phyloP scores from a whole-genome alignment of 768 basidiomycete species.

The Chlorophyllum brunneum region DNA sequence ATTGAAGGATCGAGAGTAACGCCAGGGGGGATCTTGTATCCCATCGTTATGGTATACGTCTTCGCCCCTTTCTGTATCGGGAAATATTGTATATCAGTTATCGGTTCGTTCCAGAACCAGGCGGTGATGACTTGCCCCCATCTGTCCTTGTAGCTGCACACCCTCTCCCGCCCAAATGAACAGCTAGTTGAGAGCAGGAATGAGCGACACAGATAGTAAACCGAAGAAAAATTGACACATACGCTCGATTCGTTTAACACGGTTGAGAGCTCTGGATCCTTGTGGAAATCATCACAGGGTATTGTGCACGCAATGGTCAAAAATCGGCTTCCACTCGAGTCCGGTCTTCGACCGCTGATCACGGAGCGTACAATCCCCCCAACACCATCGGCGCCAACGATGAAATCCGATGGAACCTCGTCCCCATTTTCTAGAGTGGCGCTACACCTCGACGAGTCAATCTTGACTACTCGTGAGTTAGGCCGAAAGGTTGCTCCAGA shows the following conservation, averaged over 20 bases:
- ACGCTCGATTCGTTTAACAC: slow-evolving; percentile 27
- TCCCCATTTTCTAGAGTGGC: slow-evolving; percentile 40
- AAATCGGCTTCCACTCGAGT: neutral
- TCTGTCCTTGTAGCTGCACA: slow-evolving; percentile 3
- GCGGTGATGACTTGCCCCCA: neutral
- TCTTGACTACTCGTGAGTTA: slow-evolving; percentile 30
- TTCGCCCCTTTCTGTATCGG: slow-evolving; percentile 21
- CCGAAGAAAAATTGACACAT: slow-evolving; percentile 13
- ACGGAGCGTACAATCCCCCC: slow-evolving; percentile 34
- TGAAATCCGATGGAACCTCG: slow-evolving; percentile 42
- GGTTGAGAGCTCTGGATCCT: slow-evolving; percentile 27
- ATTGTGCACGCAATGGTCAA: slow-evolving; percentile 26
- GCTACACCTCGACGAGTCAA: slow-evolving; percentile 27
- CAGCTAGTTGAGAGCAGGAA: slow-evolving; percentile 24
- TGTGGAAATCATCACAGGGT: slow-evolving; percentile 26
- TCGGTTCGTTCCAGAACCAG: neutral
- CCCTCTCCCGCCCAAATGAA: slow-evolving; percentile 29
- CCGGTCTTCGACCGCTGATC: slow-evolving; percentile 22
- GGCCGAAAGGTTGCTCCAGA: slow-evolving; percentile 47
- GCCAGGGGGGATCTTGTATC: slow-evolving; percentile 14
- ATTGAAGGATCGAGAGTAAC: neutral
- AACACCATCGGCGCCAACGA: slow-evolving; percentile 61
- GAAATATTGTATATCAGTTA: neutral
- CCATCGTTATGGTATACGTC: slow-evolving; percentile 25
- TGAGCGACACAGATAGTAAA: neutral